Evolutionary conservation across 1,284 basidiomycete species (phyloP), one percentile per base, ranked within the genome.

Genomic region (Earliella scabrosa): DNA sequence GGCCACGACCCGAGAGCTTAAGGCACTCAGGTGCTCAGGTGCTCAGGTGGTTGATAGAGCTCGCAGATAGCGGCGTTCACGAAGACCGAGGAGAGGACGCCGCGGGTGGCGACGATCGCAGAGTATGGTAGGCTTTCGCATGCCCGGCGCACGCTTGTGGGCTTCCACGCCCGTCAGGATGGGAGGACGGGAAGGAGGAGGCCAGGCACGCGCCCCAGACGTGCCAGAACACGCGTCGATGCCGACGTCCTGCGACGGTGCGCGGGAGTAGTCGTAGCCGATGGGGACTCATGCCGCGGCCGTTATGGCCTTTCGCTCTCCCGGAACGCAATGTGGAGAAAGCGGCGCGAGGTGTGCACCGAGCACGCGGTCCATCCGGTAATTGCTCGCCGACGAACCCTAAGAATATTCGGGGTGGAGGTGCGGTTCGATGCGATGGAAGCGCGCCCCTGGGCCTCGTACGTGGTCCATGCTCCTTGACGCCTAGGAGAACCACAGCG

Each of bases 11-110:
- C 29, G 29, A 39, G 35, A 32, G 21, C 24, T 39, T 40, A 26
- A 58, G 56, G 56, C 56, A 58, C 56, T 29, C 52, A 38, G 16
- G 16, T 18, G 52, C 48, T 54, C 56, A 58, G 48, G 52, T 51
- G 56, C 26, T 36, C 26, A 26, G 52, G 3, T 16, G 48, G 13
- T 34, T 50, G 56, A 51, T 47, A 54, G 56, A 38, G 56, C 44
- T 32, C 45, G 48, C 44, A 50, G 56, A 54, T 47, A 50, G 44
- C 31, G 24, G 31, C 9, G n/a, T n/a, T n/a, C n/a, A n/a, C n/a
- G n/a, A n/a, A n/a, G n/a, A n/a, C n/a, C n/a, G n/a, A n/a, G n/a
- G n/a, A n/a, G n/a, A n/a, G n/a, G n/a, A n/a, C n/a, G n/a, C n/a
- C n/a, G 53, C 27, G 44, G 43, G 34, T 36, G 21, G 26, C 58